Conservation (phyloP, 2,329 filamentous ascomycete genomes). For the Apiospora arundinis region DNA sequence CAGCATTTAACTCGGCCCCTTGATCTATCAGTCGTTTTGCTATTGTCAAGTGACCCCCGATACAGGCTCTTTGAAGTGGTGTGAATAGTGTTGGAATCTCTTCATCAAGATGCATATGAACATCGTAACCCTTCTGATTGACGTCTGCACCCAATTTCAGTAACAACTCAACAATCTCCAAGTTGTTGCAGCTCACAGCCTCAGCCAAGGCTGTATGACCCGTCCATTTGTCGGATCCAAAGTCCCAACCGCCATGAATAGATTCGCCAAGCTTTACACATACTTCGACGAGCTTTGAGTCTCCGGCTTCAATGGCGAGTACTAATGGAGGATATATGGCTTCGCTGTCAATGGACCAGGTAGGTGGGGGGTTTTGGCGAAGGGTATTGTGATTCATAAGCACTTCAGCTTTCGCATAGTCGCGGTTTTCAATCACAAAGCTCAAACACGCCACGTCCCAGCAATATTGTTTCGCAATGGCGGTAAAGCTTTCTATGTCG, state of each 20-base stretch:
- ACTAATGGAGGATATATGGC: background rate
- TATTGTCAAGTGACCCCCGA: background rate
- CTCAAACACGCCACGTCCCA: background rate
- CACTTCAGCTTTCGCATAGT: background rate
- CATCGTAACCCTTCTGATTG: background rate
- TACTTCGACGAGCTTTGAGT: background rate
- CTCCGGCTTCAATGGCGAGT: background rate
- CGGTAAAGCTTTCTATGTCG: background rate
- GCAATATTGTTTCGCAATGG: background rate
- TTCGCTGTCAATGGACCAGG: background rate
- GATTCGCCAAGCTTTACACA: background rate
- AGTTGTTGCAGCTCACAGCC: background rate
- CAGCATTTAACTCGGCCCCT: background rate
- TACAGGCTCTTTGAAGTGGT: background rate
- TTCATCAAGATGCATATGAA: rapidly evolving
- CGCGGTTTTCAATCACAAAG: background rate
- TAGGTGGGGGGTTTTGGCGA: background rate
- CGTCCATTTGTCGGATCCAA: too few species aligned
- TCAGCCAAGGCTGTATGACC: background rate
- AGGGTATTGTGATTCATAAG: background rate
- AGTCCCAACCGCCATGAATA: background rate
- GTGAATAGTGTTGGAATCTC: background rate
- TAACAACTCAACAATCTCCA: background rate
- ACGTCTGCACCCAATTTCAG: background rate
- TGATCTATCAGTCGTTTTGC: background rate